Percentiles rank a stretch among this genome's conserved stretches.
These are phyloP conservation scores for Bryoglossum gracile DNA, from an alignment of 495 filamentous ascomycete genomes.

Conservation along the genomic window DNA sequence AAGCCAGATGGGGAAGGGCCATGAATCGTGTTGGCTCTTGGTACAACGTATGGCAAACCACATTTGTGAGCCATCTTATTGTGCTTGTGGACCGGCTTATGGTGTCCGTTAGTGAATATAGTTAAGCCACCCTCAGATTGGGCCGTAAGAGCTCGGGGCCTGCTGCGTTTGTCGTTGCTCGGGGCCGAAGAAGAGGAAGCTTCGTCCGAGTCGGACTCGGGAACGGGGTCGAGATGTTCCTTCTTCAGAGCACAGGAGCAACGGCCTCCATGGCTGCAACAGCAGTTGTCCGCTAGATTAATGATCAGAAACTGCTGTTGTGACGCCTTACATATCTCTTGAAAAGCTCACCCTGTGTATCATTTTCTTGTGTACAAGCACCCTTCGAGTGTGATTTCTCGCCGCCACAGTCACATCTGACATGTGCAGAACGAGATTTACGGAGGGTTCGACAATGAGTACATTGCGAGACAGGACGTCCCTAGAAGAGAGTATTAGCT, in stretches of 20 bases:
- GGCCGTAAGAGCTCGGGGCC: constrained; percentile 70
- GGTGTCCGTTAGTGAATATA: constrained; percentile 87
- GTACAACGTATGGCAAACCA: constrained; percentile 74
- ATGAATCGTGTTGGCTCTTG: constrained; percentile 64
- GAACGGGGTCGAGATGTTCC: constrained; percentile 72
- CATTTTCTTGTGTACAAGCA: constrained; percentile 55
- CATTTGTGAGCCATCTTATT: constrained; percentile 78
- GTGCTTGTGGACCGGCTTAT: constrained; percentile 86
- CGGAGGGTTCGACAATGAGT: constrained; percentile 92
- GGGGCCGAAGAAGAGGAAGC: constrained; percentile 36
- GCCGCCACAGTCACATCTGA: constrained; percentile 96
- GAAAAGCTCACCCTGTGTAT: constrained; percentile 53
- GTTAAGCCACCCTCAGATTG: constrained; percentile 80
- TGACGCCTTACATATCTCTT: constrained; percentile 27
- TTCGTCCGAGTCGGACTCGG: constrained; percentile 52
- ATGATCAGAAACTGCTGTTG: constrained; percentile 41
- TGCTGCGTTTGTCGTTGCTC: constrained; percentile 43
- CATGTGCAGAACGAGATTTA: constrained; percentile 93
- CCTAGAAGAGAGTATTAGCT: constrained; percentile 27
- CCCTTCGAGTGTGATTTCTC: constrained; percentile 67
- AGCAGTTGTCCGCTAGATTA: constrained; percentile 64
- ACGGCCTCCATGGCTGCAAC: constrained; percentile 84
- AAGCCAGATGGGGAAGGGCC: constrained; percentile 39
- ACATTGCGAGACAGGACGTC: constrained; percentile 97
- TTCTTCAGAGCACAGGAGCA: constrained; percentile 93